Base-by-base conservation (phyloP, 73 alveolate species). In the Diophrys appendiculata region DNA sequence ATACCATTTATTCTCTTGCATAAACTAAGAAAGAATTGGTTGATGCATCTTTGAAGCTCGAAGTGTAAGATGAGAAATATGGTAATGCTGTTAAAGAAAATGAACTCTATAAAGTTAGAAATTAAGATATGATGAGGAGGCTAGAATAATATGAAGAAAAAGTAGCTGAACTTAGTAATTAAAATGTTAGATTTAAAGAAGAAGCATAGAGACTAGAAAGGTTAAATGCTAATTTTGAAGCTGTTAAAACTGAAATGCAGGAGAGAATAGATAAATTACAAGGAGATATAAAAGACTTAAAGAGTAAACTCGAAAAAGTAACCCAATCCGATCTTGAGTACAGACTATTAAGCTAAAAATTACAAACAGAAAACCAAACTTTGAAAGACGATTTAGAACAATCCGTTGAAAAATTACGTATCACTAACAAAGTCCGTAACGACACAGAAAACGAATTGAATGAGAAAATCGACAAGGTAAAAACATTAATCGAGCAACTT, bases 201-300 rank as follows among this genome's bases (percentile, higher is more conserved):
- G 52, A 79, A 84, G 0, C 71, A 23, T 52, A 55, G 77, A 34
- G 68, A 31, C 72, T 34, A 60, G 31, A 77, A 84, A 34, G 76
- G 78, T 30, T 80, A 77, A 52, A 77, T 77, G 22, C 69, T 84
- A 1, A 85, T 84, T 13, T 77, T 77, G 52, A 72, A 77, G 84
- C 72, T 28, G 54, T 69, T 22, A 29, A 69, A 35, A 77, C 32
- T 29, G 92, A 84, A 52, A 65, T 84, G 31, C 88, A 84, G 32
- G 92, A 84, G 73, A 65, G 92, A n/a, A 84, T 84, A 18, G 80
- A 77, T 29, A 29, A 32, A 28, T 69, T 84, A 52, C 68, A 84
- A 53, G 53, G 30, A 0, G 83, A 76, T 1, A 53, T 54, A 2
- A 31, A 54, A 11, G 83, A 76, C 3, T 54, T 74, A 5, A 33